These are phyloP conservation scores for Toxicodendron radicans DNA, from an alignment of 345 rosid species.

Conservation along the genomic window DNA sequence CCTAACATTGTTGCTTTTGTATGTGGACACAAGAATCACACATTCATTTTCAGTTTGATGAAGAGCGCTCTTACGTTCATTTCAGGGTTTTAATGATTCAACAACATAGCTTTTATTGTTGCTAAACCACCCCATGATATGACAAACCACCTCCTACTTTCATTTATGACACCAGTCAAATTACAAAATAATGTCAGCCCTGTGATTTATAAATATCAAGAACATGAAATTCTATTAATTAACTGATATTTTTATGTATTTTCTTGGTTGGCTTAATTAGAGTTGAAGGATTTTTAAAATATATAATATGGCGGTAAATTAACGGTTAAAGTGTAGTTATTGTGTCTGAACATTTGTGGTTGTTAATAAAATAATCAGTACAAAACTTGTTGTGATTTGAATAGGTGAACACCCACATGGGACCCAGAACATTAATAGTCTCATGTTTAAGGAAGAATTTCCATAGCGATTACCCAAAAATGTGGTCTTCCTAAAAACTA, in stretches of 20 bases:
- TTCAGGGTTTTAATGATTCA: background rate
- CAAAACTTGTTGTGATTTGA: slow-evolving; percentile 14
- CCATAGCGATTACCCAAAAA: slow-evolving; percentile 1
- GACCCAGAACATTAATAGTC: slow-evolving; percentile 28
- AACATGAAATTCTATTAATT: too few relatives aligned
- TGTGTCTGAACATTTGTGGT: slow-evolving; percentile 19
- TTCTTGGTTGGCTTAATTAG: background rate
- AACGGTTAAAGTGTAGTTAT: slow-evolving; percentile 30
- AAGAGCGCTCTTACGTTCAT: slow-evolving; percentile 5
- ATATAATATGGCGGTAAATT: slow-evolving; percentile 28
- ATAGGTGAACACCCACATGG: slow-evolving; percentile 26
- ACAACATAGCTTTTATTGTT: background rate
- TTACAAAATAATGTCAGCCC: too few relatives aligned
- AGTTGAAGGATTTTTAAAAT: slow-evolving; percentile 8
- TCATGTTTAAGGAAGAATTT: slow-evolving; percentile 24
- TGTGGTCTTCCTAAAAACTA: slow-evolving; percentile 2
- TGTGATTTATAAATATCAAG: too few relatives aligned
- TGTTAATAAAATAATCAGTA: slow-evolving; percentile 2
- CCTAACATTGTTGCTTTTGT: background rate
- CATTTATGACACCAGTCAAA: background rate
- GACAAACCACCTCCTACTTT: background rate
- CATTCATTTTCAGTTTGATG: background rate
- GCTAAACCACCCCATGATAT: background rate
- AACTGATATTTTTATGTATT: too few relatives aligned
- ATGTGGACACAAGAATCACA: background rate